Percentiles rank a stretch among this genome's conserved stretches.
Conservation (phyloP, 495 filamentous ascomycete species). For the Aspergillus nidulans region DNA sequence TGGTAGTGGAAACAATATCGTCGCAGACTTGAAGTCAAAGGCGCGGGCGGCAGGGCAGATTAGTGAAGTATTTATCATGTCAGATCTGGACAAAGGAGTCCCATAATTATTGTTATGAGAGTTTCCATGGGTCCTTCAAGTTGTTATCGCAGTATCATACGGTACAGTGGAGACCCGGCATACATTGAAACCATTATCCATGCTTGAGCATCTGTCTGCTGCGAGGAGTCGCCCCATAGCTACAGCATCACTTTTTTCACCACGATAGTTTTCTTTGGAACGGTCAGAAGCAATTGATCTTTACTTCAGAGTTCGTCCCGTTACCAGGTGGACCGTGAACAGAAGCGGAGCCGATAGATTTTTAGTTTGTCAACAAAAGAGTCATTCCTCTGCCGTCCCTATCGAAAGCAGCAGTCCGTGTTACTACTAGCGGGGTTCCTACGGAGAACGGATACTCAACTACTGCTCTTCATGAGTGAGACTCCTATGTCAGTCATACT, state of each 20-base stretch:
- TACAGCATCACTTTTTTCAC: neutral
- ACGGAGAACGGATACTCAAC: neutral
- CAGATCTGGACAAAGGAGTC: neutral
- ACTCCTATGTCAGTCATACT: neutral
- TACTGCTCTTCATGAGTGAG: neutral
- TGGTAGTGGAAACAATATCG: neutral
- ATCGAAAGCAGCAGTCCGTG: conserved; percentile 8
- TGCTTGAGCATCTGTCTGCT: conserved; percentile 1
- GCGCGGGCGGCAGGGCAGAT: neutral
- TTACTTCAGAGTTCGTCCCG: neutral
- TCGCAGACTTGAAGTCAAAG: neutral
- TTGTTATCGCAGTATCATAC: conserved; percentile 14
- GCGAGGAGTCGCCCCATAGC: conserved; percentile 5
- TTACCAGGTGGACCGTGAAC: conserved; percentile 12
- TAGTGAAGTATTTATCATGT: conserved; percentile 1
- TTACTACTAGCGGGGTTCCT: conserved; percentile 3
- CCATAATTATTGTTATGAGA: neutral
- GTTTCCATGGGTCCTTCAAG: neutral
- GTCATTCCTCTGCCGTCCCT: conserved; percentile 16
- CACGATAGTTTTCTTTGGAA: neutral
- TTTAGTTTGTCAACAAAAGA: conserved; percentile 12
- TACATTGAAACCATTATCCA: conserved; percentile 2
- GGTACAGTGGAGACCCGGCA: conserved; percentile 11
- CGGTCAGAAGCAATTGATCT: neutral
- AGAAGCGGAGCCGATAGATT: neutral